phyloP scores from a whole-genome alignment of 140 eudicot species.

The Flaveria floridana region DNA sequence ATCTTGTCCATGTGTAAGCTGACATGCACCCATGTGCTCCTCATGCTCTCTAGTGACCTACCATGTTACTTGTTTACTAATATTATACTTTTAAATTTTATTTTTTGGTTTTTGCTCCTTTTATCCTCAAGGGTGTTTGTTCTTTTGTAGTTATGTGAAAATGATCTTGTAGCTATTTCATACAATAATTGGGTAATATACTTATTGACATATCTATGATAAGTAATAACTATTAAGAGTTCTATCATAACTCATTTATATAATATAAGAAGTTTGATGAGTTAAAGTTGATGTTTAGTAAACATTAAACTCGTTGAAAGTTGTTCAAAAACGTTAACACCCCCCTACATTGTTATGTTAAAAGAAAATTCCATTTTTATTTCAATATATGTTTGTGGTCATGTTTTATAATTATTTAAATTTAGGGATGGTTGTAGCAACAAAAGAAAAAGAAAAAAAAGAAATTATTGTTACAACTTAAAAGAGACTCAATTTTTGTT shows the following conservation, averaged over 20 bases:
- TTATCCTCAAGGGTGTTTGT: conserved; percentile 14
- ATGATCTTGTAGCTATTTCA: conserved; percentile 12
- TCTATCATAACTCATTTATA: not conserved
- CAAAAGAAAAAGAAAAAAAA: no score
- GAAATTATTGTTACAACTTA: not conserved
- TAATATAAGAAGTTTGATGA: not conserved
- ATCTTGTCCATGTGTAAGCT: conserved; percentile 40
- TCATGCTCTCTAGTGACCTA: conserved; percentile 29
- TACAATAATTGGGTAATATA: conserved; percentile 1
- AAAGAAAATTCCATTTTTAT: no score
- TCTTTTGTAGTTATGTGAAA: conserved; percentile 24
- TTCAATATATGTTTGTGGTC: no score
- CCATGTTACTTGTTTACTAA: conserved; percentile 37
- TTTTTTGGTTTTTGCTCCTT: conserved; percentile 14
- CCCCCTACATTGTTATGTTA: no score
- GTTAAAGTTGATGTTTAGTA: no score
- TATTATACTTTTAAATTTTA: not conserved
- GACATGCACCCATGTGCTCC: conserved; percentile 42
- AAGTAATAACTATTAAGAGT: not conserved
- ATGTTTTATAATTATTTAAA: no score
- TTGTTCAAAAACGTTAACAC: no score
- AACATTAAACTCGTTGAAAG: no score
- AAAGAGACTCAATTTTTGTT: not conserved
- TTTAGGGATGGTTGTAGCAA: no score
- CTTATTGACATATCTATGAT: not conserved